These are phyloP conservation scores for Kernera saxatilis DNA, from an alignment of 345 rosid genomes.

Conservation along the genomic window DNA sequence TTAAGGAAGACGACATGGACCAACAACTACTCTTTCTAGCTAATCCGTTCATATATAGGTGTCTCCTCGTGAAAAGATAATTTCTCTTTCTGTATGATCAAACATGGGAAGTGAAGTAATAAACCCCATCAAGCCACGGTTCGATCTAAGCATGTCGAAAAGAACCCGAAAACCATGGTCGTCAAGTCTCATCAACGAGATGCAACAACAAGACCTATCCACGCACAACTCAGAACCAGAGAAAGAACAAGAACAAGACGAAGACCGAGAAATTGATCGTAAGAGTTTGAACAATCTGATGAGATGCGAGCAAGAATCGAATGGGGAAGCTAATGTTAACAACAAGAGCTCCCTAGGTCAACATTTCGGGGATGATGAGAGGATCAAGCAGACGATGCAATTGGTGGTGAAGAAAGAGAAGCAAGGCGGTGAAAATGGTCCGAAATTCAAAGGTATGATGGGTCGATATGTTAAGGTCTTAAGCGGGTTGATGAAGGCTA, in stretches of 20 bases:
- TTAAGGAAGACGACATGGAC: slow-evolving; percentile 5
- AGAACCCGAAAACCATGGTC: slow-evolving; percentile 65
- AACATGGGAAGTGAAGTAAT: slow-evolving; percentile 43
- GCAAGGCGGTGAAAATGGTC: slow-evolving; percentile 22
- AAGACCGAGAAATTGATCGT: slow-evolving; percentile 26
- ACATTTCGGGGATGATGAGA: slow-evolving; percentile 43
- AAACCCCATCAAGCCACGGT: slow-evolving; percentile 34
- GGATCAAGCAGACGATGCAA: slow-evolving; percentile 38
- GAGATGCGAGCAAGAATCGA: slow-evolving; percentile 28
- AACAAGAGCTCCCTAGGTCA: slow-evolving; percentile 45
- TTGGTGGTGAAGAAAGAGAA: slow-evolving; percentile 38
- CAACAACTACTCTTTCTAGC: slow-evolving; percentile 16
- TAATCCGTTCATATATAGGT: slow-evolving; percentile 9
- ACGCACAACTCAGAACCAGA: background rate
- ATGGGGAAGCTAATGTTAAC: slow-evolving; percentile 1
- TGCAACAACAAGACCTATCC: slow-evolving; percentile 11
- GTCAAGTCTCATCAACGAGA: slow-evolving; percentile 23
- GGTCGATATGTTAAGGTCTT: slow-evolving; percentile 54
- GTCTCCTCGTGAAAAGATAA: background rate
- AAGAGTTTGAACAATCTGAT: slow-evolving; percentile 64
- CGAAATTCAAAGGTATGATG: slow-evolving; percentile 55
- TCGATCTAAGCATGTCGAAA: slow-evolving; percentile 61
- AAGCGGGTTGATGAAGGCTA: slow-evolving; percentile 49
- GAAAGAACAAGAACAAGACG: background rate
- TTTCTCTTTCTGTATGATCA: background rate